A percentile compares a stretch with the other conserved stretches of the same genome.
These are phyloP conservation scores for Agrocybe chaxingu DNA, from an alignment of 768 basidiomycete species.

Conservation along the genomic window DNA sequence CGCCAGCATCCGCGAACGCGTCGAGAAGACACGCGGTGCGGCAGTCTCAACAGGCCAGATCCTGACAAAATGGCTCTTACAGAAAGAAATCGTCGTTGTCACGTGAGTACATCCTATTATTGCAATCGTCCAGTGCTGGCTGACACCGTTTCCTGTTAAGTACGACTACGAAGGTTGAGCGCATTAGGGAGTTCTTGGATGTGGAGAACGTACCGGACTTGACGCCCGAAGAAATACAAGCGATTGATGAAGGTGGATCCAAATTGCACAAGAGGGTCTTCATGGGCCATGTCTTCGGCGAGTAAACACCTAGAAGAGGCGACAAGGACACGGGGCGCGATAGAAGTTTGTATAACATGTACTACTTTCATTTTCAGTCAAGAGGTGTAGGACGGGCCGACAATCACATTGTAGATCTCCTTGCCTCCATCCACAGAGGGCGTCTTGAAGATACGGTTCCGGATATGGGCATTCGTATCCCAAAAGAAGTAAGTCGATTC, in stretches of 20 bases:
- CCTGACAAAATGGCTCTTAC: constrained; percentile 62
- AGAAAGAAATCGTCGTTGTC: constrained; percentile 62
- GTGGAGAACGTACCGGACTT: constrained; percentile 45
- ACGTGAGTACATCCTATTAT: constrained; percentile 40
- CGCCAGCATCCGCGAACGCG: constrained; percentile 45
- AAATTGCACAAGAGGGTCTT: constrained; percentile 42
- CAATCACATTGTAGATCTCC: too few relatives aligned
- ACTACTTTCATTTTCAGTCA: too few relatives aligned
- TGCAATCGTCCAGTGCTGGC: not conserved
- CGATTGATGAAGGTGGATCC: constrained; percentile 55
- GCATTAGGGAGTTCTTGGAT: constrained; percentile 43
- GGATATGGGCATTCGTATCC: too few relatives aligned
- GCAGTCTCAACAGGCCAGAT: constrained; percentile 59
- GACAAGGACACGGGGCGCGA: too few relatives aligned
- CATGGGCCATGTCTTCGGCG: constrained; percentile 36
- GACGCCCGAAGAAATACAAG: constrained; percentile 53
- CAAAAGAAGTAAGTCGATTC: too few relatives aligned
- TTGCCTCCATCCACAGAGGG: too few relatives aligned
- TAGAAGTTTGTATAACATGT: too few relatives aligned
- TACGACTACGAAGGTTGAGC: constrained; percentile 44
- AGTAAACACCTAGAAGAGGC: constrained; percentile 11
- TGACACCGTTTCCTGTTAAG: constrained; percentile 21
- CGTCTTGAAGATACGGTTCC: too few relatives aligned
- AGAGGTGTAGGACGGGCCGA: too few relatives aligned
- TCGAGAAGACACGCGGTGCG: constrained; percentile 35